A percentile compares a stretch with the other conserved stretches of the same genome.
Evolutionary conservation across 371 early-diverging fungal species (phyloP).

Genomic region (Batkoa obscura): DNA sequence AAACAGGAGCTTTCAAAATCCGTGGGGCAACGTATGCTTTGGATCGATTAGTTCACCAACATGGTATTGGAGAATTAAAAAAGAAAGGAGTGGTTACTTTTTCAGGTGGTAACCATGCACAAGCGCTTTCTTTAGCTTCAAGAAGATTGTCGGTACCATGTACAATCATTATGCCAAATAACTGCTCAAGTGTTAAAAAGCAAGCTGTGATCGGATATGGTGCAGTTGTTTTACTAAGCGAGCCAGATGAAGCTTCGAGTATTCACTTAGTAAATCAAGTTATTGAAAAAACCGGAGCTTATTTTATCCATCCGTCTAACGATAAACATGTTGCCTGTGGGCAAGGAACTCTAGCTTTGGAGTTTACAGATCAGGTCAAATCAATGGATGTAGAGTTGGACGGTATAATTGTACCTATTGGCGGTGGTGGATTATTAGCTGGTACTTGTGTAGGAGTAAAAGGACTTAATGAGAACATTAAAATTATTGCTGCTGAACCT

Average conservation of each 20-base stretch:
- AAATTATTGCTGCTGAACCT: slow-evolving; percentile 73
- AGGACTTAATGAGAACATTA: slow-evolving; percentile 45
- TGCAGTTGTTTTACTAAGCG: slow-evolving; percentile 65
- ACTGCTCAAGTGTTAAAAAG: slow-evolving; percentile 54
- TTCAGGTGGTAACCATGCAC: slow-evolving; percentile 80
- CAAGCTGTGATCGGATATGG: slow-evolving; percentile 73
- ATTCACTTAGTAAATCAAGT: slow-evolving; percentile 60
- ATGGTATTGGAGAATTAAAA: slow-evolving; percentile 38
- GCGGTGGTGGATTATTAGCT: slow-evolving; percentile 83
- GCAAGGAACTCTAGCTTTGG: slow-evolving; percentile 88
- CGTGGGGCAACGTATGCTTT: slow-evolving; percentile 89
- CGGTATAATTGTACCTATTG: slow-evolving; percentile 71
- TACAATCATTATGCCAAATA: slow-evolving; percentile 83
- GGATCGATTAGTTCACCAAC: slow-evolving; percentile 30
- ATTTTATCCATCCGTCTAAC: slow-evolving; percentile 87
- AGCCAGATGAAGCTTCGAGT: slow-evolving; percentile 82
- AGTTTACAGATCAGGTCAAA: slow-evolving; percentile 32
- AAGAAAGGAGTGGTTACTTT: slow-evolving; percentile 74
- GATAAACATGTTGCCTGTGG: slow-evolving; percentile 93
- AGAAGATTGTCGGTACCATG: slow-evolving; percentile 72
- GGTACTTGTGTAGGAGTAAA: slow-evolving; percentile 80
- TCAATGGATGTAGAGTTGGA: slow-evolving; percentile 24
- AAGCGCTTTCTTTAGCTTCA: slow-evolving; percentile 80
- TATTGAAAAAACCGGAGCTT: slow-evolving; percentile 38
- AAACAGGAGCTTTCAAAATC: slow-evolving; percentile 88